A percentile compares a stretch with the other conserved stretches of the same genome.
Conservation (phyloP, 176 grass and related monocot species). For the Guadua angustifolia region DNA sequence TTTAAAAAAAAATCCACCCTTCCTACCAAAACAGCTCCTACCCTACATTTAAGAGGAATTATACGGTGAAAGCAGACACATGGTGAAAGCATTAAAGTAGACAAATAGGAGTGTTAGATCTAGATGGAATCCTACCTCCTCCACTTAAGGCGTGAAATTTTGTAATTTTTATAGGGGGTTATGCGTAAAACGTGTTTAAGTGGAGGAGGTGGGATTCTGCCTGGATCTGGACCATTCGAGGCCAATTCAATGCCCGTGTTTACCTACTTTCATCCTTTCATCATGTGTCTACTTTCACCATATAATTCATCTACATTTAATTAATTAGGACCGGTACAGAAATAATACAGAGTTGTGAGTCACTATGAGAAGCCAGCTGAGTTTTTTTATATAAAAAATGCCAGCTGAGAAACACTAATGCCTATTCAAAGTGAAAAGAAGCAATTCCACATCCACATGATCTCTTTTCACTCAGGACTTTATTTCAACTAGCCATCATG, state of each 20-base stretch:
- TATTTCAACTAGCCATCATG: constrained; percentile 26
- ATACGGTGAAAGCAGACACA: too few species aligned
- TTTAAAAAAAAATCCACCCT: neutral
- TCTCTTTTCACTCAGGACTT: constrained; percentile 21
- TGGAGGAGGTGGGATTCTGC: too few species aligned
- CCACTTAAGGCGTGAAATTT: too few species aligned
- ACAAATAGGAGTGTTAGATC: too few species aligned
- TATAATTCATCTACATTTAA: neutral
- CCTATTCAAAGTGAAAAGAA: constrained; percentile 3
- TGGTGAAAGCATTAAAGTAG: too few species aligned
- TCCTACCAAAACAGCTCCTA: constrained; percentile 32
- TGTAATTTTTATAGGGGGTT: too few species aligned
- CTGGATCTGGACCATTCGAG: too few species aligned
- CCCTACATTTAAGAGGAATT: neutral
- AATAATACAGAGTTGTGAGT: neutral
- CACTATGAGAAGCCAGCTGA: constrained; percentile 36
- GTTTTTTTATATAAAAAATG: neutral
- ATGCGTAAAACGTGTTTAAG: too few species aligned
- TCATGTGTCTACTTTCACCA: too few species aligned
- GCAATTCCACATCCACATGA: neutral
- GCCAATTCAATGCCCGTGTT: too few species aligned
- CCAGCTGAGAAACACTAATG: constrained; percentile 18
- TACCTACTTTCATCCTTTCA: too few species aligned
- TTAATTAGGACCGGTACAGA: constrained; percentile 3
- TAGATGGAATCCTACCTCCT: too few species aligned